Conservation (phyloP, 208 protist species). For the Leishmania amazonensis region DNA sequence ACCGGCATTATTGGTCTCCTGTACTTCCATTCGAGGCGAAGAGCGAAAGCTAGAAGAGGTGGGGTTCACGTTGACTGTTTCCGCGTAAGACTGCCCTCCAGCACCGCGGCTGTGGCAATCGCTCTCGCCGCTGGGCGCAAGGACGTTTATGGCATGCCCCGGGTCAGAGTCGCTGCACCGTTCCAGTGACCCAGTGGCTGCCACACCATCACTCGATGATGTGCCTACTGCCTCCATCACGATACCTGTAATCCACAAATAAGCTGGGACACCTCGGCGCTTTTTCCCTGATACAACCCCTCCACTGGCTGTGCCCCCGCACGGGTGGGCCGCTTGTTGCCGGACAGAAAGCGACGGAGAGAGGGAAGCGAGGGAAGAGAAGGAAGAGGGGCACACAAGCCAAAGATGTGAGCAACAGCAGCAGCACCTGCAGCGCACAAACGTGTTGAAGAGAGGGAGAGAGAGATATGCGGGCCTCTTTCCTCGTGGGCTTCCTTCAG, state of each 20-base stretch:
- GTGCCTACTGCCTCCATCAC: not conserved
- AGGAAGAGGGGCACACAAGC: not conserved
- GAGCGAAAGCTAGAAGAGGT: not conserved
- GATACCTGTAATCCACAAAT: not conserved
- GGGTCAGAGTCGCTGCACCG: not conserved
- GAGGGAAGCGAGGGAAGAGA: not conserved
- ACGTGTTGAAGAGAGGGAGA: not conserved
- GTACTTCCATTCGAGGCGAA: not conserved
- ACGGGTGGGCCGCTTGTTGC: not conserved
- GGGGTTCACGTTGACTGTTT: constrained; percentile 10
- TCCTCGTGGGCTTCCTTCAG: not conserved
- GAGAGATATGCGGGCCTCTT: not conserved
- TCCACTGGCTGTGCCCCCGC: not conserved
- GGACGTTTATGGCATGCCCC: not conserved
- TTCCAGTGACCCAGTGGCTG: not conserved
- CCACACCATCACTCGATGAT: not conserved
- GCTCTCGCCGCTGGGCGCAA: constrained; percentile 4
- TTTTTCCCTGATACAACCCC: not conserved
- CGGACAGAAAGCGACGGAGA: not conserved
- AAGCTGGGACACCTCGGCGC: not conserved
- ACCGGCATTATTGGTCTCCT: not conserved
- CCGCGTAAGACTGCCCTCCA: not conserved
- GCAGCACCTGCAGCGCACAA: not conserved
- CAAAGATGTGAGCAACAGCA: not conserved
- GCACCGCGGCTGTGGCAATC: not conserved